Evolutionary conservation across 495 filamentous ascomycete species (phyloP), one percentile per base, ranked within the genome.

Genomic region (Neurospora africana): DNA sequence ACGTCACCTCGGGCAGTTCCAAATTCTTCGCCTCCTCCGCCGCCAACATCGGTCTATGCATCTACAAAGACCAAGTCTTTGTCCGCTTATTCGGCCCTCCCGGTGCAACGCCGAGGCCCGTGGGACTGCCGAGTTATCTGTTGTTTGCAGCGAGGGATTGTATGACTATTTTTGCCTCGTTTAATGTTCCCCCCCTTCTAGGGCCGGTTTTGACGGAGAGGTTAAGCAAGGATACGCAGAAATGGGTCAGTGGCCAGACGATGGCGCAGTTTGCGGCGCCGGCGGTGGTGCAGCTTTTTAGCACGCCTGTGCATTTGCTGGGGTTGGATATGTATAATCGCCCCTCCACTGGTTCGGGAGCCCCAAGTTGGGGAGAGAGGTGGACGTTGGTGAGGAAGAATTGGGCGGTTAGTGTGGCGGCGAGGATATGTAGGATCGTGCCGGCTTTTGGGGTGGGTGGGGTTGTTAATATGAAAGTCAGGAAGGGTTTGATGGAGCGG

Each of bases 401-500:
- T 77, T 98, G 94, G 87, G 83, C 85, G 33, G 85, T 91, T 10
- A 96, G 92, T 77, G 88, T 88, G 47, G 85, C 87, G 76, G 95
- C 95, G 74, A 84, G 95, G 68, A 92, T 98, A 84, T 92, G 91
- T 47, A 89, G 95, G 82, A 97, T 98, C 76, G 87, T 98, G 35
- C 95, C 95, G 68, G 95, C 95, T 21, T 98, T 97, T 86, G 95
- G 95, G 36, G 83, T 97, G 61, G 95, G 95, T 2, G 95, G 95
- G 4, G 94, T 97, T 65, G 91, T 94, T 4, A 98, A 98, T 85
- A 84, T 86, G 68, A 86, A 89, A 74, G 84, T 97, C 69, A 87
- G 95, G 76, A 84, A 83, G 79, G 77, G 74, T 70, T 69, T 86
- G 37, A 86, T 86, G 83, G 82, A 82, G 75, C 77, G 71, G 74